phyloP scores from a whole-genome alignment of 305 asterid genomes.

The Fraxinus greggii region DNA sequence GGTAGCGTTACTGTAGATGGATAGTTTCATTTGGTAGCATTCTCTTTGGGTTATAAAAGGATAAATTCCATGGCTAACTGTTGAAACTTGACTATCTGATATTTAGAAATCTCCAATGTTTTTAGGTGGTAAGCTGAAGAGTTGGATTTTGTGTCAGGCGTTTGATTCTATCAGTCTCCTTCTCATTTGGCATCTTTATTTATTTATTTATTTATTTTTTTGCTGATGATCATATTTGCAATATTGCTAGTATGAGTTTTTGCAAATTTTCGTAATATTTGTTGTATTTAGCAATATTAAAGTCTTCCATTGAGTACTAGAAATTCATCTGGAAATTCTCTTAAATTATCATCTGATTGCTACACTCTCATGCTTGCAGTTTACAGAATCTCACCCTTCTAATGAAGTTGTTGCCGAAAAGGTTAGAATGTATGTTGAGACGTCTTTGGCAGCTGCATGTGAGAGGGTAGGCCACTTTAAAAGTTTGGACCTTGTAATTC shows the following conservation, averaged over 20 bases:
- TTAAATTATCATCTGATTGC: slow-evolving; percentile 23
- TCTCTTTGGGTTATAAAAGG: slow-evolving; percentile 15
- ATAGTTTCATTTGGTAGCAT: slow-evolving; percentile 5
- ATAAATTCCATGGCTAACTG: neutral
- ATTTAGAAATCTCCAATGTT: neutral
- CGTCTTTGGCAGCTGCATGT: slow-evolving; percentile 71
- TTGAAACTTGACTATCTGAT: slow-evolving; percentile 12
- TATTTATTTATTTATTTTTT: neutral
- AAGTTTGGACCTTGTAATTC: slow-evolving; percentile 18
- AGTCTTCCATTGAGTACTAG: slow-evolving; percentile 22
- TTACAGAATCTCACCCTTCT: slow-evolving; percentile 43
- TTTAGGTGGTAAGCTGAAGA: slow-evolving; percentile 3
- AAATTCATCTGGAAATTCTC: slow-evolving; percentile 15
- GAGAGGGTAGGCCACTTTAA: slow-evolving; percentile 57
- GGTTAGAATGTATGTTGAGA: slow-evolving; percentile 62
- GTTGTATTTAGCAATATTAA: slow-evolving; percentile 7
- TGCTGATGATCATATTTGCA: slow-evolving; percentile 2
- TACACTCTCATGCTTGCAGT: slow-evolving; percentile 43
- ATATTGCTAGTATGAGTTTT: neutral
- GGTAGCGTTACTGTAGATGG: slow-evolving; percentile 42
- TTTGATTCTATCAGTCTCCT: slow-evolving; percentile 23
- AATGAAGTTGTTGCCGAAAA: slow-evolving; percentile 49
- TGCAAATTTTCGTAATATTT: neutral
- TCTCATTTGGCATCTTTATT: slow-evolving; percentile 8
- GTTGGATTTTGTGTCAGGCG: neutral